Conservation (phyloP, 805 yeast species). For the Candida germanica region DNA sequence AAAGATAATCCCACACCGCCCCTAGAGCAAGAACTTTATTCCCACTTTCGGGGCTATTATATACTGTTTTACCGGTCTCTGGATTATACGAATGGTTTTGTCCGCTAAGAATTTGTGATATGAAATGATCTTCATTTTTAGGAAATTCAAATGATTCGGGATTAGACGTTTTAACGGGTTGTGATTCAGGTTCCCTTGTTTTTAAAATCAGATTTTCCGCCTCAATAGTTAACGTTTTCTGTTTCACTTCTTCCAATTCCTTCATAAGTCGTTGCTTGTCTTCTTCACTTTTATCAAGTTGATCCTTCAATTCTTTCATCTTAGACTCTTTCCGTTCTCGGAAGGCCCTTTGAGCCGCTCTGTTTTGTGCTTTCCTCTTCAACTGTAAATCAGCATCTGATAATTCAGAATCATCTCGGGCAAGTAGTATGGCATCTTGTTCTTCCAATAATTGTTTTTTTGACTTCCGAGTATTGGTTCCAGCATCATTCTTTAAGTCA, state of each 20-base stretch:
- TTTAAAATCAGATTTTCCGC: constrained; percentile 61
- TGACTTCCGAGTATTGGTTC: constrained; percentile 10
- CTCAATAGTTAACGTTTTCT: constrained; percentile 53
- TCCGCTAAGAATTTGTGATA: constrained; percentile 25
- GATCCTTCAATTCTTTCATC: constrained; percentile 62
- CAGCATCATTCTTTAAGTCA: neutral
- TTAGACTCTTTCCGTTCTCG: constrained; percentile 76
- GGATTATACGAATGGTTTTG: constrained; percentile 20
- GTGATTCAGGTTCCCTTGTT: neutral
- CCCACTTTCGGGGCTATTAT: constrained; percentile 37
- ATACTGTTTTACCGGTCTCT: constrained; percentile 26
- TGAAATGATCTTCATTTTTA: constrained; percentile 30
- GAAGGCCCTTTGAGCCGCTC: constrained; percentile 87
- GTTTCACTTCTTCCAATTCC: constrained; percentile 50
- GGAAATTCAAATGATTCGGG: constrained; percentile 23
- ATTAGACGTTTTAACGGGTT: no score
- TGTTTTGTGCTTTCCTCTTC: constrained; percentile 71
- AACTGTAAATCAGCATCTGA: constrained; percentile 43
- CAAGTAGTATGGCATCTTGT: constrained; percentile 33
- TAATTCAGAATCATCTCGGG: constrained; percentile 36
- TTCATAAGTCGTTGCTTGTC: constrained; percentile 46
- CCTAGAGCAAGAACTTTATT: constrained; percentile 61
- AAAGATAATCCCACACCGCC: constrained; percentile 81
- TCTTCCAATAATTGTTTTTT: constrained; percentile 31
- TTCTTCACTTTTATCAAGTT: constrained; percentile 54